Evolutionary conservation across 352 stramenopile species (phyloP).

Genomic region (Pythium graminicola): DNA sequence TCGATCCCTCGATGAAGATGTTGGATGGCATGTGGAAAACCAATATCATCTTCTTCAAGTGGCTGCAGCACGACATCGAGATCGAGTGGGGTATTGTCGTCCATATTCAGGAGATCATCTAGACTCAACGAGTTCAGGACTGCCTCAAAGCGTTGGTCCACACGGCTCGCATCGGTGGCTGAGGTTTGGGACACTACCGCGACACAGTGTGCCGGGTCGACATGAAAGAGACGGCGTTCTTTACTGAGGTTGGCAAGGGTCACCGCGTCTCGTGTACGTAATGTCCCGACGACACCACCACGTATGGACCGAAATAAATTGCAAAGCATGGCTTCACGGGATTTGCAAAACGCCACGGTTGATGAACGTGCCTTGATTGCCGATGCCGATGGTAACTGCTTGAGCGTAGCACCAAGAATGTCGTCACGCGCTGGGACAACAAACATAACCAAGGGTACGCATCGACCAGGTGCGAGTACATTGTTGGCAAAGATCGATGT

Average conservation of each 20-base stretch:
- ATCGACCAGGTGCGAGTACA: constrained; percentile 48
- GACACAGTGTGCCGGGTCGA: constrained; percentile 63
- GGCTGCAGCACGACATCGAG: constrained; percentile 35
- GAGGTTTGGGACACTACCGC: constrained; percentile 44
- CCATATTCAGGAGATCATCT: constrained; percentile 20
- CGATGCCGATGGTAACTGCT: constrained; percentile 20
- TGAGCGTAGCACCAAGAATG: constrained; percentile 29
- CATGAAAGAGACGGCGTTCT: constrained; percentile 56
- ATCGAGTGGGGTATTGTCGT: constrained; percentile 19
- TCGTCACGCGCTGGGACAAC: constrained; percentile 51
- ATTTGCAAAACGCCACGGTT: constrained; percentile 50
- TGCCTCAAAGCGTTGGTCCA: constrained; percentile 33
- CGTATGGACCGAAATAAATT: constrained; percentile 50
- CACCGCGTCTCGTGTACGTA: constrained; percentile 51
- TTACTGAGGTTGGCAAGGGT: constrained; percentile 50
- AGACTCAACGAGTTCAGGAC: constrained; percentile 39
- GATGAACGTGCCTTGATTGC: constrained; percentile 34
- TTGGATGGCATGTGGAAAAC: constrained; percentile 45
- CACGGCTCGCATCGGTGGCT: constrained; percentile 23
- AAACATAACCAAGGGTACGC: constrained; percentile 58
- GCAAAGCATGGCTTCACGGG: constrained; percentile 45
- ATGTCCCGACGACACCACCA: constrained; percentile 39
- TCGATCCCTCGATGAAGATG: constrained; percentile 60
- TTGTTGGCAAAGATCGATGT: constrained; percentile 29
- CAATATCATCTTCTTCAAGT: constrained; percentile 49